Base-by-base conservation (phyloP, 305 asterid species). In the Fraxinus latifolia region DNA sequence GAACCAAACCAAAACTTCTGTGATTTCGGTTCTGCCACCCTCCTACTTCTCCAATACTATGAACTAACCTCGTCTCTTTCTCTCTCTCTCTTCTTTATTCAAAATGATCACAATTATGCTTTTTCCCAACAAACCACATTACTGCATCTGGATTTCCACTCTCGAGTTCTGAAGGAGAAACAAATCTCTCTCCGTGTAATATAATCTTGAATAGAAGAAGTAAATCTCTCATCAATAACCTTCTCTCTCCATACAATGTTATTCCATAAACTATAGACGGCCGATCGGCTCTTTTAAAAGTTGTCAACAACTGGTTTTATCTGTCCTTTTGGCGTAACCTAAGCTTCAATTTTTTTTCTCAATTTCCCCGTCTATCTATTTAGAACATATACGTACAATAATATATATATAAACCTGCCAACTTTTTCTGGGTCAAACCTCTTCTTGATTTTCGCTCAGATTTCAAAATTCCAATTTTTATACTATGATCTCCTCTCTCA, bases 401-500 rank as follows among this genome's bases (percentile, higher is more conserved):
- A 58, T 29, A 29, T 15, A 9, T 55, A 17, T 71, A 12, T 44
- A 33, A 80, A 37, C 25, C 17, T 73, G 27, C 80, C 80, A 72
- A 53, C 87, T 58, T 58, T 27, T 60, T 74, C 78, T 34, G 1
- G 44, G 81, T 87, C 88, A 83, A 85, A 8, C 25, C 74, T 34
- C 68, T 39, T 81, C 83, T 80, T 67, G 72, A 55, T 72, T 72
- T 84, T 80, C 77, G 60, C 67, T 47, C 55, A 39, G 34, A 29
- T 74, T 67, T 76, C 72, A 58, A 47, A 62, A 50, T 36, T 3
- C 27, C 37, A 31, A 53, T 36, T 75, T 65, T 19, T 42, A 29
- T 67, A 85, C 80, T 25, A 93, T 92, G 97, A 91, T 91, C 80
- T 88, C 94, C 37, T 90, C 95, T 39, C 72, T 93, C 78, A 90